Percentiles rank a stretch among this genome's conserved stretches.
These are phyloP conservation scores for Boletus speciosus DNA, from an alignment of 768 basidiomycete species.

Conservation along the genomic window DNA sequence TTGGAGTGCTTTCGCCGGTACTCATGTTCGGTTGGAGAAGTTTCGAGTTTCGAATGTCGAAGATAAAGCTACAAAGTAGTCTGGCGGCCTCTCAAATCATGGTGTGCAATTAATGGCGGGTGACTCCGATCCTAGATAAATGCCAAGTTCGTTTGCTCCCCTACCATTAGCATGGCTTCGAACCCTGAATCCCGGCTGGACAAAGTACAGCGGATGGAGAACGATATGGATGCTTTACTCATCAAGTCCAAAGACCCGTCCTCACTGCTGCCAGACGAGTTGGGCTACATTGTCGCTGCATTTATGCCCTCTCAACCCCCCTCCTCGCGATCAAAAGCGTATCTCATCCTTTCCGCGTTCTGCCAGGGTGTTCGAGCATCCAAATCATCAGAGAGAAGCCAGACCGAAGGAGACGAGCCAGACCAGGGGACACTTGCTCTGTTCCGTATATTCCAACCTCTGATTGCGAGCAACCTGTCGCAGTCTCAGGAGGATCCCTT, in stretches of 20 bases:
- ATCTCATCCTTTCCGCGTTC: conserved; percentile 62
- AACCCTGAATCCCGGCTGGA: neutral
- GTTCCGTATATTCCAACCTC: conserved; percentile 47
- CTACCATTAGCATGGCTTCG: conserved; percentile 11
- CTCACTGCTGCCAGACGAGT: conserved; percentile 51
- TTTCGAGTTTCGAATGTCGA: neutral
- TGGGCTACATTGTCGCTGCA: conserved; percentile 47
- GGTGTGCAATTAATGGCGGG: neutral
- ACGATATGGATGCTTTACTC: conserved; percentile 31
- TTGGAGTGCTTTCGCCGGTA: conserved; percentile 5
- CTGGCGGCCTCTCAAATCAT: too few species aligned
- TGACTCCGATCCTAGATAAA: neutral
- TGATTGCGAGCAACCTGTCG: conserved; percentile 47
- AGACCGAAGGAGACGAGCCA: conserved; percentile 35
- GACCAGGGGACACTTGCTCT: conserved; percentile 51
- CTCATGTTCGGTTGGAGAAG: conserved; percentile 13
- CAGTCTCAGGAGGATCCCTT: conserved; percentile 53
- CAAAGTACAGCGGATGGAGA: neutral
- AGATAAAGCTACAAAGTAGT: neutral
- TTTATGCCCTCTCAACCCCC: conserved; percentile 49
- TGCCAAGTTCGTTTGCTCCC: neutral
- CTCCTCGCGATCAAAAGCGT: conserved; percentile 60
- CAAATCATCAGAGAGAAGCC: conserved; percentile 32
- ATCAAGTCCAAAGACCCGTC: conserved; percentile 32
- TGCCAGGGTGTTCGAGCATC: conserved; percentile 55